phyloP scores from a whole-genome alignment of 352 stramenopile species.

The Pythium folliculosum region DNA sequence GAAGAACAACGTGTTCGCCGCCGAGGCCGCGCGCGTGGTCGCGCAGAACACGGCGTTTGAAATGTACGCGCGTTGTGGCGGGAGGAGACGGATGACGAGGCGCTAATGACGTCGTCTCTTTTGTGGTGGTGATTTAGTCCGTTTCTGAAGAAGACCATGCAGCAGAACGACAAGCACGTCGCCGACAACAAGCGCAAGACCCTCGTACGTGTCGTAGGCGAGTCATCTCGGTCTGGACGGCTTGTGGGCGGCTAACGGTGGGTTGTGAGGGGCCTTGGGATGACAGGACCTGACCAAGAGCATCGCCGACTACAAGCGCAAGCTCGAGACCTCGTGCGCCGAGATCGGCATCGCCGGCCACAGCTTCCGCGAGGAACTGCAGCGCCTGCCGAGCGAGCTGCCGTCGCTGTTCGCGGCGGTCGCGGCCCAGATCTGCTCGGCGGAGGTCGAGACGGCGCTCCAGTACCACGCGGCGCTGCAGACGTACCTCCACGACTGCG shows the following conservation, averaged over 20 bases:
- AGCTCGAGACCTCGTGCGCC: constrained; percentile 55
- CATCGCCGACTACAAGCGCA: constrained; percentile 75
- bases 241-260: neutral
- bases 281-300: constrained; percentile 63
- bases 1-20: constrained; percentile 78
- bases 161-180: constrained; percentile 82
- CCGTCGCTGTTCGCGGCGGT: constrained; percentile 55
- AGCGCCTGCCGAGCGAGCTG: constrained; percentile 54
- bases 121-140: constrained; percentile 39
- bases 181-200: constrained; percentile 82
- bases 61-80: constrained; percentile 44
- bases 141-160: constrained; percentile 73
- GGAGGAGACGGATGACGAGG: too few species aligned
- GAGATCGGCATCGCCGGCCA: constrained; percentile 64
- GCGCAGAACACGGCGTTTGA: constrained; percentile 77
- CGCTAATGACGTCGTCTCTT: neutral
- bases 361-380: constrained; percentile 67
- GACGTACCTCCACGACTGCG: constrained; percentile 59
- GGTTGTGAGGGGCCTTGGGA: neutral
- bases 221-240: too few species aligned
- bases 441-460: constrained; percentile 43
- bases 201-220: constrained; percentile 34
- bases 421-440: constrained; percentile 42
- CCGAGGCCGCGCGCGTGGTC: constrained; percentile 71
- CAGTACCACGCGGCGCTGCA: constrained; percentile 73